Conservation (phyloP, 176 grass and related monocot genomes). For the Aegilops tauschii region DNA sequence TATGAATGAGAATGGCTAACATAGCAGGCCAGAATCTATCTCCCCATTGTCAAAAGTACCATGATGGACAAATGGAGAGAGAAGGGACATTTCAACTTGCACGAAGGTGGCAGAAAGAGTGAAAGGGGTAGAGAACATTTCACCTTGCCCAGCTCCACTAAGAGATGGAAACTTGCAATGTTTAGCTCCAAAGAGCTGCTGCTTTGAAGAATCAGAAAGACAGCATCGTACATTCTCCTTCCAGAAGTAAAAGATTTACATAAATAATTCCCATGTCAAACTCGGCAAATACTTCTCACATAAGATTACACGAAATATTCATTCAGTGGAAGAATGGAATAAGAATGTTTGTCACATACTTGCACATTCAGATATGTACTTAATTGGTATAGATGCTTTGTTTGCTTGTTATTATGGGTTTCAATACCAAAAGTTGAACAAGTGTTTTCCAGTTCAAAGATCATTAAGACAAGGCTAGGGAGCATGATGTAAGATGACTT, state of each 20-base stretch:
- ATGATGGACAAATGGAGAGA: conserved; percentile 2
- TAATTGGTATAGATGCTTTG: not conserved
- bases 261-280: conserved; percentile 6
- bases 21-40: not conserved
- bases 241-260: conserved; percentile 17
- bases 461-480: not conserved
- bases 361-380: not conserved
- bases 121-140: not conserved
- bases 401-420: not conserved
- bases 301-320: not conserved
- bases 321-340: not conserved
- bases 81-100: conserved; percentile 1
- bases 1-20: not conserved
- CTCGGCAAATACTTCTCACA: not conserved
- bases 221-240: conserved; percentile 73
- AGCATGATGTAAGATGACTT: not conserved
- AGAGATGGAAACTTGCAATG: conserved; percentile 71
- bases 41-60: not conserved
- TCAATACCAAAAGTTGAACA: not conserved
- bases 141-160: conserved; percentile 78
- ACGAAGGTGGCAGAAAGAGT: conserved; percentile 8
- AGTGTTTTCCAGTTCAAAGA: not conserved
- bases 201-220: conserved; percentile 65
- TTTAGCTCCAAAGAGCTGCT: conserved; percentile 70
- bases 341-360: not conserved